These are phyloP conservation scores for Pseudogymnoascus pannorum DNA, from an alignment of 2,329 filamentous ascomycete genomes.

Conservation along the genomic window DNA sequence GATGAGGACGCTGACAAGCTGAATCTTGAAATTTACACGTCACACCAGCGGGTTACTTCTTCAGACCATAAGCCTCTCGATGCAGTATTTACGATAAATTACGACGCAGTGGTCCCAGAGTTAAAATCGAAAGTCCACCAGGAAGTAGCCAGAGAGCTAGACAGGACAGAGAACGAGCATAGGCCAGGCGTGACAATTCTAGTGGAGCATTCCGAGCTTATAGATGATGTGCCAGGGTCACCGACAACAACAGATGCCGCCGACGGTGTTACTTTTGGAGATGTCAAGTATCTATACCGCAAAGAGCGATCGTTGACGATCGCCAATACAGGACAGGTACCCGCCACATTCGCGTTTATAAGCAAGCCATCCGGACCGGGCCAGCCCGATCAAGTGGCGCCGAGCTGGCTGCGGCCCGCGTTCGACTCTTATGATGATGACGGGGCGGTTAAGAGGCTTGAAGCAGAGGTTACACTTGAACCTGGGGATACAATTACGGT, in stretches of 20 bases:
- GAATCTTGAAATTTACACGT: constrained; percentile 62
- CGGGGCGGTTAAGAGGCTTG: constrained; percentile 14
- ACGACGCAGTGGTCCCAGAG: constrained; percentile 78
- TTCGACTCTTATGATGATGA: constrained; percentile 43
- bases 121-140: constrained; percentile 77
- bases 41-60: constrained; percentile 81
- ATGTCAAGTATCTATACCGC: constrained; percentile 60
- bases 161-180: constrained; percentile 85
- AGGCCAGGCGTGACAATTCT: constrained; percentile 77
- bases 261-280: constrained; percentile 67
- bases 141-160: constrained; percentile 80
- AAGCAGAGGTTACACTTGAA: constrained; percentile 54
- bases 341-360: constrained; percentile 73
- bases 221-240: constrained; percentile 19
- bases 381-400: constrained; percentile 34
- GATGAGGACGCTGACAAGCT: constrained; percentile 51
- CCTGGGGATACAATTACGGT: constrained; percentile 77
- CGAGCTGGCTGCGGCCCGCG: constrained; percentile 63
- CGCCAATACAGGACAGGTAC: constrained; percentile 82
- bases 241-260: constrained; percentile 27
- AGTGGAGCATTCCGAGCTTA: constrained; percentile 52
- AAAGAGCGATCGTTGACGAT: constrained; percentile 67
- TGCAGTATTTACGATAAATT: constrained; percentile 75
- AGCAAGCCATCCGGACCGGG: constrained; percentile 53
- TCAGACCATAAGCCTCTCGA: constrained; percentile 93